Evolutionary conservation across 345 rosid genomes (phyloP).

Genomic region (Camelina hispida): DNA sequence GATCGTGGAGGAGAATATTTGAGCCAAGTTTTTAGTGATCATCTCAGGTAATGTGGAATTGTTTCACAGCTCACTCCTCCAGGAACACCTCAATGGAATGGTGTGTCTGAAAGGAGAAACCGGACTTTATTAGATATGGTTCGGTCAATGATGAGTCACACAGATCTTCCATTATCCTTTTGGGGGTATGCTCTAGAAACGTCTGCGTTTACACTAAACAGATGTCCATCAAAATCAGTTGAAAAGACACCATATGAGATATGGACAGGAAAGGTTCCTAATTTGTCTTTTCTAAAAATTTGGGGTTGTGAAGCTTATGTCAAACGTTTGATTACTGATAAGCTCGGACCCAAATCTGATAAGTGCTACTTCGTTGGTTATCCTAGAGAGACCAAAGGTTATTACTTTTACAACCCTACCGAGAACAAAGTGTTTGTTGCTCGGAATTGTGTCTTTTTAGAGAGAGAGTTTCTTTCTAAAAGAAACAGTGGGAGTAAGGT

Average conservation of each 20-base stretch:
- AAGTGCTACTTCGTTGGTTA: not conserved
- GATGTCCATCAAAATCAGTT: not conserved
- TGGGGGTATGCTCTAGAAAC: not conserved
- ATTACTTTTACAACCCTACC: not conserved
- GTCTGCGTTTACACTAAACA: not conserved
- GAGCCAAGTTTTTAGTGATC: not conserved
- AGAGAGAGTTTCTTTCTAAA: too few relatives aligned
- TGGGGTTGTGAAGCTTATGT: not conserved
- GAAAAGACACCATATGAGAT: slow-evolving; percentile 3
- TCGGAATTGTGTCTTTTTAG: not conserved
- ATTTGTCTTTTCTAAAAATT: not conserved
- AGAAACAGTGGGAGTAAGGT: too few relatives aligned
- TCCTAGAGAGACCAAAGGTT: not conserved
- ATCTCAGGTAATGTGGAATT: not conserved
- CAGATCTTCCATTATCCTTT: not conserved
- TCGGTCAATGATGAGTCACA: not conserved
- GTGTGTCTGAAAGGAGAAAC: slow-evolving; percentile 5
- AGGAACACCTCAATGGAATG: slow-evolving; percentile 15
- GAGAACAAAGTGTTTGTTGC: slow-evolving; percentile 4
- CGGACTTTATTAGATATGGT: not conserved
- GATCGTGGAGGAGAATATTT: not conserved
- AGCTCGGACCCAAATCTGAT: not conserved
- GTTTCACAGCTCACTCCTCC: not conserved
- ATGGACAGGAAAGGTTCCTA: not conserved
- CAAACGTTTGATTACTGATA: not conserved